Base-by-base conservation (phyloP, 495 filamentous ascomycete genomes). In the Hyphodiscus hymeniophilus region DNA sequence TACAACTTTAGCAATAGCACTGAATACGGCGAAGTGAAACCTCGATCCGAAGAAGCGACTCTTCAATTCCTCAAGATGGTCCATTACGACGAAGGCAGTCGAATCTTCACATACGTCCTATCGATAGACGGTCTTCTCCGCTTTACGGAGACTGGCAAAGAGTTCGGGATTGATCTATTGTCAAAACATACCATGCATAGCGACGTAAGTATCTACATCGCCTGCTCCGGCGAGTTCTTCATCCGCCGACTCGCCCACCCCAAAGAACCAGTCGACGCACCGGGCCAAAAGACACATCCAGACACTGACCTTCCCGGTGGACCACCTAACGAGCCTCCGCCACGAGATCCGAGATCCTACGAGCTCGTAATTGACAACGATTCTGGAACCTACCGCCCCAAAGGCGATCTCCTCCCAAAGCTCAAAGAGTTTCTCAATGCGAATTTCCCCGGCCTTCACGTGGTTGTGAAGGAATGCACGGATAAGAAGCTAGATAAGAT, bases 121-220 rank as follows among this genome's bases (percentile, higher is more conserved):
- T 95, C 89, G 0, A 72, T 96, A 15, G 91, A 97, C 55, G 84
- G 81, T 3, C 71, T 87, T 26, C 71, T 92, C 55, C 82, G 87
- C 18, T 97, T 95, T 64, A 95, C 90, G 0, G 89, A 95, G 62
- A 97, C 91, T 0, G 90, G 90, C 7, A 88, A 90, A 50, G 89
- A 95, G 60, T 95, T 96, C 47, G 87, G 89, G 23, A 87, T 97
- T 47, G 90, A 96, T 59, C 63, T 97, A 48, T 65, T 97, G 47
- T 85, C 79, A 56, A 97, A 97, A 61, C 91, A 97, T 62, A 94
- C 85, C 24, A 89, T 97, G 84, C 91, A 97, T 59, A 89, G 84
- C 59, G 81, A 95, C 64, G 89, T 94, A 3, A 82, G 81, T 13
- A 83, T 84, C 16, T 94, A 95, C 61, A 84, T 97, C 48, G 89